Percentiles rank a stretch among this genome's conserved stretches.
phyloP scores from a whole-genome alignment of 257 asterid species.

The Solanum phureja region DNA sequence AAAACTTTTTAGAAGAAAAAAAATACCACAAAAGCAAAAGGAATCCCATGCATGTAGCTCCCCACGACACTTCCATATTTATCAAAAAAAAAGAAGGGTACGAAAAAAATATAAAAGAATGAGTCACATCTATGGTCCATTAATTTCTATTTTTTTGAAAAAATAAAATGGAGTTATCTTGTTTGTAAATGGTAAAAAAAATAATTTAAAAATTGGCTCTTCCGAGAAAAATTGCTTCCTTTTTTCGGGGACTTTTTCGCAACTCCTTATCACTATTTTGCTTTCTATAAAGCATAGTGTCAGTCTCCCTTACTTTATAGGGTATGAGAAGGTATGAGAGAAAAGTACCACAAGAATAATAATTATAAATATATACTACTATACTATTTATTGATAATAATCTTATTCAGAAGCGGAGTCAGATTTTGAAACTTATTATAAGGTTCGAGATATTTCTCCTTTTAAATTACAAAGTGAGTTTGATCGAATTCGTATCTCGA shows the following conservation, averaged over 20 bases:
- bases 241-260: no score
- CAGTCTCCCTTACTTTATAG: no score
- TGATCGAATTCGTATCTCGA: neutral
- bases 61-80: neutral
- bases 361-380: neutral
- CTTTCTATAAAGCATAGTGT: no score
- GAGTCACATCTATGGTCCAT: neutral
- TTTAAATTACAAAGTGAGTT: no score
- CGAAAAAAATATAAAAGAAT: neutral
- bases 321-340: neutral
- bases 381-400: neutral
- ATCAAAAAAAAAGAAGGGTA: neutral
- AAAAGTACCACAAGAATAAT: neutral
- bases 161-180: neutral
- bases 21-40: neutral
- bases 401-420: neutral
- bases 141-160: neutral
- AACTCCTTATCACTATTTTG: no score
- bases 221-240: no score
- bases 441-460: no score
- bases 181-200: neutral
- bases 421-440: neutral
- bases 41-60: slow-evolving; percentile 3
- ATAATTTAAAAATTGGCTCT: no score
- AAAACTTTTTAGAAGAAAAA: neutral